Base-by-base conservation (phyloP, 495 filamentous ascomycete species). In the Penicillium tannophilum region DNA sequence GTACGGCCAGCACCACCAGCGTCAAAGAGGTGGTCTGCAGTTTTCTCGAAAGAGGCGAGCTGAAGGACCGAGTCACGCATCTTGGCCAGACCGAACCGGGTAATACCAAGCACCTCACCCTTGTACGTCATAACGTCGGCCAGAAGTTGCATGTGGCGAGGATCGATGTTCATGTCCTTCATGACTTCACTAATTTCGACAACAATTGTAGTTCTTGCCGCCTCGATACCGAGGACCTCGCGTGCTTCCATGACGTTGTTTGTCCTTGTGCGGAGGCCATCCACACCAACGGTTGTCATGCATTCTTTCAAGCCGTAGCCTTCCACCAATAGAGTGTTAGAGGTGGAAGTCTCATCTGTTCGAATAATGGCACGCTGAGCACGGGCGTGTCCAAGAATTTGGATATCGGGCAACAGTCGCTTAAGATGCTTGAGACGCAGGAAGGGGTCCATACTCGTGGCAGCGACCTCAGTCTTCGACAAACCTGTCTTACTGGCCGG, bases 111-210 rank as follows among this genome's bases (percentile, higher is more conserved):
- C 0, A 98, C 90, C 61, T 98, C 93, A 48, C 94, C 94, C 75
- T 96, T 97, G 82, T 93, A 98, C 6, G 94, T 98, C 94, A 98
- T 98, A 36, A 97, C 92, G 58, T 98, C 95, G n/a, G 94, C 93
- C 16, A 98, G 83, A 8, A 98, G 84, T 71, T 97, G 90, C 93
- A 98, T 97, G 81, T 98, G 94, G 33, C 95, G 89, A 28, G 94
- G 94, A 78, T 98, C 94, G 63, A 98, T 97, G 76, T 86, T 86
- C 94, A 98, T 97, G 66, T 86, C 84, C 46, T 80, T 84, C 92
- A 97, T 96, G 68, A 97, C 92, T 20, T 72, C 72, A 50, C 78
- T 75, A 66, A 96, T 96, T 77, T 97, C 92, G 17, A 75, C 77
- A 44, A 92, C 84, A 65, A 97, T 96, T 14, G 90, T 93, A 10